phyloP scores from a whole-genome alignment of 805 yeast genomes.

The Torulaspora gathmanii region DNA sequence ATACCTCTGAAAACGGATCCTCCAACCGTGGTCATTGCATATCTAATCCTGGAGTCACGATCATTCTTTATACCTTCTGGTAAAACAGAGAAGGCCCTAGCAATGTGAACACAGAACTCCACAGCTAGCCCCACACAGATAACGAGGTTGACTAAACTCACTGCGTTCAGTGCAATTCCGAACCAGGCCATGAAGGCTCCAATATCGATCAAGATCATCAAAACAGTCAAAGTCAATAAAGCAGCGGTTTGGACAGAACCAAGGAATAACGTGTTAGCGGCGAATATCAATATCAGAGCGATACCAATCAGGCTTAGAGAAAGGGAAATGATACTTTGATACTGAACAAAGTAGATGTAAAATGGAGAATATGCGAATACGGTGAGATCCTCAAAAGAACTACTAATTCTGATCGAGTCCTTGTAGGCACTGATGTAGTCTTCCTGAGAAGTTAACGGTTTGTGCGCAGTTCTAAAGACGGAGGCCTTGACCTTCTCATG shows the following conservation, averaged over 20 bases:
- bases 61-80: constrained; percentile 35
- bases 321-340: constrained; percentile 56
- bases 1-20: constrained; percentile 89
- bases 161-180: constrained; percentile 79
- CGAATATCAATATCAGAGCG: constrained; percentile 51
- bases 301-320: constrained; percentile 50
- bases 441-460: constrained; percentile 70
- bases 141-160: constrained; percentile 79
- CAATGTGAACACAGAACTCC: constrained; percentile 86
- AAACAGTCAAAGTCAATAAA: constrained; percentile 53
- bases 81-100: constrained; percentile 63
- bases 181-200: constrained; percentile 77
- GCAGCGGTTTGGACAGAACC: constrained; percentile 64
- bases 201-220: constrained; percentile 62
- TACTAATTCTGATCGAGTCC: constrained; percentile 61
- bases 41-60: constrained; percentile 38
- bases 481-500: constrained; percentile 48
- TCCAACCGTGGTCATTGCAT: constrained; percentile 75
- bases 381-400: constrained; percentile 52
- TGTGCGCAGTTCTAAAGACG: constrained; percentile 75
- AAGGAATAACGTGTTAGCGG: constrained; percentile 51
- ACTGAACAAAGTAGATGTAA: constrained; percentile 89
- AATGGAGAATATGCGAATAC: constrained; percentile 91
- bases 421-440: constrained; percentile 81
- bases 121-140: constrained; percentile 94